Evolutionary conservation across 78 protist species (phyloP).

Genomic region (Dictyostelium firmibasis): DNA sequence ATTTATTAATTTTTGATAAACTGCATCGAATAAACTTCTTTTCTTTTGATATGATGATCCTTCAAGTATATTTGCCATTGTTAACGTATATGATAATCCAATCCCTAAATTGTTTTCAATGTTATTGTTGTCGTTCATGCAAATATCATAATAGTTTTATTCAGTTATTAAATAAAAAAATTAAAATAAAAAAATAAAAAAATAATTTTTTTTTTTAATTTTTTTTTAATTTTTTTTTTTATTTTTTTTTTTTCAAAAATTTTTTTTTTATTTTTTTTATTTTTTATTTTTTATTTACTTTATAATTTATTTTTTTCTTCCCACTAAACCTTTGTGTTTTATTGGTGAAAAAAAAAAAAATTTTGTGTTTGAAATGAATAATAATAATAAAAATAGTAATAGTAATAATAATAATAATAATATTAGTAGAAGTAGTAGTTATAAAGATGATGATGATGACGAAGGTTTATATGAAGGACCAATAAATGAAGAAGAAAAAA

Average conservation of each 20-base stretch:
- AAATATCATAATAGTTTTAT: too few relatives aligned
- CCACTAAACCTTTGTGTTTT: background rate
- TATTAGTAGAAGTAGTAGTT: background rate
- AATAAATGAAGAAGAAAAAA: background rate
- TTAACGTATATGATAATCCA: background rate
- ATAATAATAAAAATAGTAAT: background rate
- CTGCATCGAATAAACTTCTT: slow-evolving; percentile 16
- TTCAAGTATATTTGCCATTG: background rate
- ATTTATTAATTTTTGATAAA: background rate
- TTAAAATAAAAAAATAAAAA: background rate
- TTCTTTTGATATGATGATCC: background rate
- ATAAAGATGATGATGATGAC: background rate
- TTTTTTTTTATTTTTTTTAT: background rate
- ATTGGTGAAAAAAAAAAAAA: background rate
- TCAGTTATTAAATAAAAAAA: background rate
- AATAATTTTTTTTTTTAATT: background rate
- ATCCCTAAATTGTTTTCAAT: background rate
- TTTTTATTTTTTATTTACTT: background rate
- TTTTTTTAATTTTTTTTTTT: background rate
- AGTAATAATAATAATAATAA: background rate
- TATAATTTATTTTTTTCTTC: background rate
- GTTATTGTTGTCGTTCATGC: background rate
- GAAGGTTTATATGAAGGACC: background rate
- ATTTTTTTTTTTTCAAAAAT: background rate
- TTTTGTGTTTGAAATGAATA: too few relatives aligned